Evolutionary conservation across 768 basidiomycete genomes (phyloP), one percentile per base, ranked within the genome.

Genomic region (Pleurotus tuoliensis): DNA sequence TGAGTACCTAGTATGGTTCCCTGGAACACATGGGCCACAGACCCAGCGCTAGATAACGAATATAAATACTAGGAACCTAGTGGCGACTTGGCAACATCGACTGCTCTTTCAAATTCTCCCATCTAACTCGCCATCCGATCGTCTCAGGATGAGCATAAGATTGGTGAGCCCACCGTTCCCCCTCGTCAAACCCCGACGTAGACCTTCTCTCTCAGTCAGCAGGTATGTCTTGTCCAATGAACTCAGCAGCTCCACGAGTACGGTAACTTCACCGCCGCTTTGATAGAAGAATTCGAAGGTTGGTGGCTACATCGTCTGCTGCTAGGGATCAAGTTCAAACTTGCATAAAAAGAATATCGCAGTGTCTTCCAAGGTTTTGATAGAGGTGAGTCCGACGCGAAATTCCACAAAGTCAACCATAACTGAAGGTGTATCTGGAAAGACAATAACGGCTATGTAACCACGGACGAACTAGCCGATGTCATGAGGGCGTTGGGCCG

Each of bases 371-470:
- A 22, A 5, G 41, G 51, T 22, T 53, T 53, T n/a, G 51, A 53
- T 38, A 53, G 51, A 53, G 51, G 51, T 41, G 37, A 37, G 16
- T 11, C 24, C 24, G 24, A 25, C 18, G 18, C 2, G 12, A 13
- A n/a, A n/a, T 50, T 15, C 27, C n/a, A 20, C 18, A 13, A 24
- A 47, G 46, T 24, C 8, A 24, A 15, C 20, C 47, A 24, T 48
- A 6, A n/a, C 9, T 25, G 8, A 48, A 20, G 15, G 22, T 18
- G 27, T 16, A 7, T 8, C 22, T 48, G 18, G 43, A 24, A 63
- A 80, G 79, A 81, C 61, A 71, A 72, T 57, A 77, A 79, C 65
- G 78, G 80, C 61, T 74, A 75, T 12, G 80, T 81, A 64, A 79
- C 78, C 40, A 76, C 74, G 55, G 69, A 68, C 47, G 80, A 81